Evolutionary conservation across 140 eudicot species (phyloP).

Genomic region (Oenanthe javanica): DNA sequence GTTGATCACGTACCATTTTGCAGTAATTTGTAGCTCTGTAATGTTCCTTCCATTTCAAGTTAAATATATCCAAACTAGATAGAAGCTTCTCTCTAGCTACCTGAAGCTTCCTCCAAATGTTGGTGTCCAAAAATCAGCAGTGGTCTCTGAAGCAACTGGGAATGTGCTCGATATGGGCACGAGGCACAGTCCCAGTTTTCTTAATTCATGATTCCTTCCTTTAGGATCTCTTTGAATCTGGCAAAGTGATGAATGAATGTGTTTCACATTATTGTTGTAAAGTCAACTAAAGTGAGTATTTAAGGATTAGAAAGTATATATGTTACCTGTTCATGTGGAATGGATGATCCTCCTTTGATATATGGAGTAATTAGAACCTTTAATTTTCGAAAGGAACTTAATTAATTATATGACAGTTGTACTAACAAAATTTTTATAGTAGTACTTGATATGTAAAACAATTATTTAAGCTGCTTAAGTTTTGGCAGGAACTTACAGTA

Average conservation of each 20-base stretch:
- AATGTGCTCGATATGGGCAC: constrained; percentile 91
- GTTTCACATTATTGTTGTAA: background rate
- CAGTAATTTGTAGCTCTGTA: background rate
- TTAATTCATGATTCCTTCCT: constrained; percentile 42
- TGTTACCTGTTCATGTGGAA: constrained; percentile 63
- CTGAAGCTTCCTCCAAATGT: constrained; percentile 61
- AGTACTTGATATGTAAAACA: too few species aligned
- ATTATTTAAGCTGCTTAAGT: too few species aligned
- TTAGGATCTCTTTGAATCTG: constrained; percentile 34
- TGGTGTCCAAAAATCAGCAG: constrained; percentile 87
- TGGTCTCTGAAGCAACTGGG: constrained; percentile 64
- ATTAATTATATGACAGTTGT: background rate
- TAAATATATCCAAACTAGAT: background rate
- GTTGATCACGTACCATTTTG: background rate
- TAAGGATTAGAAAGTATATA: background rate
- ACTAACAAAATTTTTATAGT: background rate
- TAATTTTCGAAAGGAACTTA: constrained; percentile 12
- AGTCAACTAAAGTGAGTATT: background rate
- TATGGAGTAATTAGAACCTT: constrained; percentile 78
- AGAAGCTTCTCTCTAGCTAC: constrained; percentile 19
- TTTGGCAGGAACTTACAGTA: constrained; percentile 36
- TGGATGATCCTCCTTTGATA: constrained; percentile 57
- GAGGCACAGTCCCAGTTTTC: constrained; percentile 79
- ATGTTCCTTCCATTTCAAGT: background rate
- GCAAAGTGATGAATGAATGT: background rate